Evolutionary conservation across 257 asterid genomes (phyloP), one percentile per base, ranked within the genome.

Genomic region (Nicotiana sylvestris): DNA sequence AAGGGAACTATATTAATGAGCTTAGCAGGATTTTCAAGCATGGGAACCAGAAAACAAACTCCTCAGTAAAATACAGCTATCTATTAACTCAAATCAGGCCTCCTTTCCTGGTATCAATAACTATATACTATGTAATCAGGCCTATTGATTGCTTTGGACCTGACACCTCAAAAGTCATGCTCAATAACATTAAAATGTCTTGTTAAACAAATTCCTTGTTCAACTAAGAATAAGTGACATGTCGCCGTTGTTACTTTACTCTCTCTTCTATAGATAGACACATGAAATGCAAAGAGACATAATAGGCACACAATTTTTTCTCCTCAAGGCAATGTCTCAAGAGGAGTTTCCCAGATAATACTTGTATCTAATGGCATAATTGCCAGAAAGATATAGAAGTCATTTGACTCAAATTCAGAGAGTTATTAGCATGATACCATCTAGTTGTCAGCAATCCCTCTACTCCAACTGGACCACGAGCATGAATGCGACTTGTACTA

Each of bases 401-500:
- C 12, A 3, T 55, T 16, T 37, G 55, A 51, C 33, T 43, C 51
- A 77, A 80, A 66, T 49, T 85, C 56, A 55, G 61, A 57, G 25
- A 82, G 37, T 7, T 21, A 3, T 21, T 11, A 66, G 46, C 85
- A 83, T 51, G 87, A 67, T 89, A 93, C 98, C 98, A 96, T 88
- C 98, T 84, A 21, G 98, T 93, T 27, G 99, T 96, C 27, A 96
- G 94, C 88, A 96, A 85, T 78, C 98, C 99, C 88, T 96, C 98
- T 58, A 94, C 98, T 37, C 99, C 98, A 30, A 96, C 99, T 7
- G 99, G 99, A 55, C 99, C 99, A 77, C 99, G 97, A 39, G 99
- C 99, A 87, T 96, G 99, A 81, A 96, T 94, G 85, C 98, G 92
- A 84, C 98, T 93, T 13, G 98, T 96, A 85, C 99, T 96, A 67